phyloP scores from a whole-genome alignment of 2,329 filamentous ascomycete species.

The Monilinia polystroma region DNA sequence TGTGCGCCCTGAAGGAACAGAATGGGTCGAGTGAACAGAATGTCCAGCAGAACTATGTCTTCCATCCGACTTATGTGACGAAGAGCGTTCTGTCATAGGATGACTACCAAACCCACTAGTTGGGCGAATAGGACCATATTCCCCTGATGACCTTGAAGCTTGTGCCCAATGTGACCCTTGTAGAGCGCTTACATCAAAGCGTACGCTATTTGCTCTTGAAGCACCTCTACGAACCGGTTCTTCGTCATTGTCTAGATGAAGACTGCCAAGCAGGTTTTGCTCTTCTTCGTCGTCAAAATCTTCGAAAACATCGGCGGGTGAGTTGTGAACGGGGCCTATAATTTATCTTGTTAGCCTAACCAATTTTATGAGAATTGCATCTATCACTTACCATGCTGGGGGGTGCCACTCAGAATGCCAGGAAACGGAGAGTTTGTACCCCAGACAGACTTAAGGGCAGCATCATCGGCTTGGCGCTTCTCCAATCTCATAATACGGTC shows the following conservation, averaged over 20 bases:
- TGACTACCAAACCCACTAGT: constrained; percentile 76
- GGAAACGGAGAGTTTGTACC: constrained; percentile 88
- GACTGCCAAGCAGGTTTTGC: constrained; percentile 73
- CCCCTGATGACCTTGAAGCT: constrained; percentile 76
- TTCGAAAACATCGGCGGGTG: constrained; percentile 81
- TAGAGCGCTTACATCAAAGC: constrained; percentile 93
- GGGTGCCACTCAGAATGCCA: constrained; percentile 76
- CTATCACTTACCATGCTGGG: constrained; percentile 73
- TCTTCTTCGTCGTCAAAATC: constrained; percentile 82
- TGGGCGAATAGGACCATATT: constrained; percentile 75
- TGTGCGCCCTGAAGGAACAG: constrained; percentile 73
- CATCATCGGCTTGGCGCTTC: constrained; percentile 66
- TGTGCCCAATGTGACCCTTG: constrained; percentile 85
- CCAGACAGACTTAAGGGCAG: constrained; percentile 82
- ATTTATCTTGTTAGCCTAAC: constrained; percentile 30
- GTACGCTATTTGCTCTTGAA: constrained; percentile 93
- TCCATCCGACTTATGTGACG: constrained; percentile 95
- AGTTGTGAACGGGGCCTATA: constrained; percentile 74
- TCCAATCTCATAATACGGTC: constrained; percentile 62
- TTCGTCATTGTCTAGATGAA: constrained; percentile 85
- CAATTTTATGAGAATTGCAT: constrained; percentile 1
- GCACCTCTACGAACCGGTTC: constrained; percentile 81
- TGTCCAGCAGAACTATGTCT: constrained; percentile 91
- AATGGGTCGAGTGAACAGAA: constrained; percentile 68
- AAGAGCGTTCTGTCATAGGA: constrained; percentile 82